Evolutionary conservation across 176 grass and related monocot genomes (phyloP).

Genomic region (Juncus effusus): DNA sequence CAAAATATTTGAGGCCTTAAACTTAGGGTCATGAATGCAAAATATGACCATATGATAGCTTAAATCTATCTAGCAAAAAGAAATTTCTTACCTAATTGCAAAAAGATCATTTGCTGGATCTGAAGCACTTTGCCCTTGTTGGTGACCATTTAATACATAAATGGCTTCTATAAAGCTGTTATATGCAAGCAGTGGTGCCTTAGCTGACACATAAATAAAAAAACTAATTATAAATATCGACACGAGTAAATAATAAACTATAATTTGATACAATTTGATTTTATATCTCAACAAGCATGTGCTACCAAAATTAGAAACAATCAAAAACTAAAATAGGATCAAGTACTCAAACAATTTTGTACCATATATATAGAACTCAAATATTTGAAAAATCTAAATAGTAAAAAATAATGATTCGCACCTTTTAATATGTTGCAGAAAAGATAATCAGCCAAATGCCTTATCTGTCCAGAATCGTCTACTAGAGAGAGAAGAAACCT

Average conservation of each 20-base stretch:
- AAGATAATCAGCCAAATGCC: slow-evolving; percentile 76
- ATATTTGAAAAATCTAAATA: slow-evolving; percentile 14
- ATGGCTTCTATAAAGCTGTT: slow-evolving; percentile 99
- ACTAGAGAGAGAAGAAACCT: slow-evolving; percentile 79
- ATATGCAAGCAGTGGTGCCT: slow-evolving; percentile 96
- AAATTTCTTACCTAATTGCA: slow-evolving; percentile 46
- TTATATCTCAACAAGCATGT: too few relatives aligned
- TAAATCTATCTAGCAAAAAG: too few relatives aligned
- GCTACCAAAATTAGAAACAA: too few relatives aligned
- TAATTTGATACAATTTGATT: too few relatives aligned
- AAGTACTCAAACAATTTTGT: too few relatives aligned
- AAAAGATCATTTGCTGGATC: slow-evolving; percentile 49
- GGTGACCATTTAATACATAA: slow-evolving; percentile 68
- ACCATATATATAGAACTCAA: slow-evolving; percentile 14
- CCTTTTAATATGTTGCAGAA: slow-evolving; percentile 91
- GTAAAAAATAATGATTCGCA: slow-evolving; percentile 23
- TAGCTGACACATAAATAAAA: slow-evolving; percentile 47
- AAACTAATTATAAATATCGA: too few relatives aligned
- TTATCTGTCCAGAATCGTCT: slow-evolving; percentile 86
- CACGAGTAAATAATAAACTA: too few relatives aligned
- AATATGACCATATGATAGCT: neutral
- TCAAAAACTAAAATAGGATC: too few relatives aligned
- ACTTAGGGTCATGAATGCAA: neutral
- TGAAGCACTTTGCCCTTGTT: slow-evolving; percentile 40
- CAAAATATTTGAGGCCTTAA: too few relatives aligned